A percentile compares a stretch with the other conserved stretches of the same genome.
Evolutionary conservation across 1,139 yeast species (phyloP).

Genomic region (Hyphopichia khmerensis): DNA sequence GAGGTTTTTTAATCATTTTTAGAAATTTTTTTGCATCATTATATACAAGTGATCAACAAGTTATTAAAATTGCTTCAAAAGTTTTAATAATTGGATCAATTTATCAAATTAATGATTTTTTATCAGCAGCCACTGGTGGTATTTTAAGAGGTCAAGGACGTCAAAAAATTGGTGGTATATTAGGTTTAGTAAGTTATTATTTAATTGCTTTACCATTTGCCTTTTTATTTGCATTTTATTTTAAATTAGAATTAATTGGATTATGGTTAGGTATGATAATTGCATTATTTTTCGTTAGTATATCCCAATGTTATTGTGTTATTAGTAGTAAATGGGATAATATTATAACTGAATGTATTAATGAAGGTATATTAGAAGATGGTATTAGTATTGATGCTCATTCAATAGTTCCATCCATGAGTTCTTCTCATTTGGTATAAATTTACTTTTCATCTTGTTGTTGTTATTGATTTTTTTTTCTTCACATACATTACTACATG

Average conservation of each 20-base stretch:
- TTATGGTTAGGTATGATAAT: constrained; percentile 64
- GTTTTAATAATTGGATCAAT: constrained; percentile 57
- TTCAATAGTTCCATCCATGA: constrained; percentile 35
- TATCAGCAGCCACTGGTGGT: constrained; percentile 58
- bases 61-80: constrained; percentile 48
- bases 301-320: constrained; percentile 47
- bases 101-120: constrained; percentile 57
- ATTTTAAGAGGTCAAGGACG: constrained; percentile 67
- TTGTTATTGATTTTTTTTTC: constrained; percentile 1
- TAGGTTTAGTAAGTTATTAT: constrained; percentile 58
- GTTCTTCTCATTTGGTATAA: constrained; percentile 18
- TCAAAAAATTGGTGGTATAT: constrained; percentile 62
- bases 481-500: too few species aligned
- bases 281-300: constrained; percentile 50
- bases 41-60: constrained; percentile 50
- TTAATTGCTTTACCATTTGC: constrained; percentile 60
- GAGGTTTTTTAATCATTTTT: constrained; percentile 33
- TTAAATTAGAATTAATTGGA: constrained; percentile 47
- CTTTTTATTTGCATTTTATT: constrained; percentile 49
- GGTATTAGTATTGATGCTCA: constrained; percentile 32
- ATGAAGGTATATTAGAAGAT: constrained; percentile 40
- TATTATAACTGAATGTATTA: constrained; percentile 44
- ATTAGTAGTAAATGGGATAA: constrained; percentile 55
- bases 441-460: background rate
- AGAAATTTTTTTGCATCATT: constrained; percentile 44